A percentile compares a stretch with the other conserved stretches of the same genome.
Evolutionary conservation across 225 moss, liverwort and hornwort genomes (phyloP).

Genomic region (Polytrichum formosum): DNA sequence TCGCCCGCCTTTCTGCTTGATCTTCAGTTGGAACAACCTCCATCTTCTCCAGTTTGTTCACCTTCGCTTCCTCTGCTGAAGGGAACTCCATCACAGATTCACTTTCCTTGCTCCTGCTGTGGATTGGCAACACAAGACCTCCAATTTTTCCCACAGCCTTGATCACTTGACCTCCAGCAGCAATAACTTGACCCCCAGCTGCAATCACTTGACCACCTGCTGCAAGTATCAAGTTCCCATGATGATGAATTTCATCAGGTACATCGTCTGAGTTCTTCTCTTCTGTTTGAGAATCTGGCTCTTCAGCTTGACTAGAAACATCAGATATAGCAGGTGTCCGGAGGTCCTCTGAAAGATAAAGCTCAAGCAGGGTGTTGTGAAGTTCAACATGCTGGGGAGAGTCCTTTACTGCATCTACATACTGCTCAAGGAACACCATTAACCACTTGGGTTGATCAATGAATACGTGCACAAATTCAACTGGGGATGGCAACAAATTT

Average conservation of each 20-base stretch:
- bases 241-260: constrained; percentile 24
- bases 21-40: constrained; percentile 65
- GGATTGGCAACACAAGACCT: constrained; percentile 57
- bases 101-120: constrained; percentile 27
- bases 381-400: constrained; percentile 77
- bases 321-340: constrained; percentile 65
- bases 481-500: constrained; percentile 70
- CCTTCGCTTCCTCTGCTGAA: constrained; percentile 32
- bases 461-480: constrained; percentile 89
- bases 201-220: constrained; percentile 45
- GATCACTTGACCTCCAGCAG: constrained; percentile 44
- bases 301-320: constrained; percentile 38
- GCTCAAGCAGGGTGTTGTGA: constrained; percentile 93
- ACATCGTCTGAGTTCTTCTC: constrained; percentile 32
- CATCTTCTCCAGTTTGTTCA: constrained; percentile 43
- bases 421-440: constrained; percentile 94
- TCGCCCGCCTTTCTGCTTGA: constrained; percentile 60
- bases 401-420: constrained; percentile 70
- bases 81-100: constrained; percentile 25
- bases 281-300: constrained; percentile 34
- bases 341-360: constrained; percentile 87
- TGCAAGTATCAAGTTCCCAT: constrained; percentile 53
- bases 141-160: constrained; percentile 61
- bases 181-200: constrained; percentile 11
- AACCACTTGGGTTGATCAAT: constrained; percentile 96